Evolutionary conservation across 108 stramenopile species (phyloP), one percentile per base, ranked within the genome.

Genomic region (Ochromonas danica): DNA sequence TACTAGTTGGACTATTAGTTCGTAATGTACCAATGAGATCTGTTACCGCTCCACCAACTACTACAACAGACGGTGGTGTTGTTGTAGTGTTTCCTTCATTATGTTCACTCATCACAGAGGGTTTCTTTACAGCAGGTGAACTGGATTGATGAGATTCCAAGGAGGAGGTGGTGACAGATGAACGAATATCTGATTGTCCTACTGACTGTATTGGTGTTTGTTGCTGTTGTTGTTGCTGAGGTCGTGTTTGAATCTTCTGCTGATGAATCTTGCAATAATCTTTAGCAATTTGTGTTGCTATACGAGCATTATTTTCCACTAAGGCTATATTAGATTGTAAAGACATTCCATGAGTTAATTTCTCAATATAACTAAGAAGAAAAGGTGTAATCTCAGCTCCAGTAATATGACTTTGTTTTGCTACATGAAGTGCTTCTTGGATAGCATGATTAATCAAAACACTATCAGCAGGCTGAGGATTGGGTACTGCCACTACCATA

Each of bases 351-450:
- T 79, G 82, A 10, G 88, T 90, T 57, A 82, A 14, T 27, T 86
- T 71, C 25, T 84, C 81, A 40, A 90, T 93, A n/a, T 80, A 67
- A 60, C 88, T 83, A 43, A 99, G 85, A 42, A 99, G 86, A 80
- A 93, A 99, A 1, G 98, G 98, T 40, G 96, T 99, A 33, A 95
- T 87, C 78, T 85, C 94, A 84, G 85, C 90, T 0, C 98, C 98
- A 39, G 83, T 70, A 39, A 96, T 82, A 0, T 85, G 86, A n/a
- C 71, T 67, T 3, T 77, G 81, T 1, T 85, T 78, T 2, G 94
- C 93, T 43, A 89, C 91, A 35, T 57, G 40, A 31, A 98, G 78
- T 0, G 94, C 95, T 40, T 82, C 78, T 79, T 90, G 89, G 71
- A 97, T 93, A 38, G 95, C 94, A 0, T 62, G 72, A 74, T 97